Base-by-base conservation (phyloP, 176 grass and related monocot species). In the Miscanthus lutarioriparius region DNA sequence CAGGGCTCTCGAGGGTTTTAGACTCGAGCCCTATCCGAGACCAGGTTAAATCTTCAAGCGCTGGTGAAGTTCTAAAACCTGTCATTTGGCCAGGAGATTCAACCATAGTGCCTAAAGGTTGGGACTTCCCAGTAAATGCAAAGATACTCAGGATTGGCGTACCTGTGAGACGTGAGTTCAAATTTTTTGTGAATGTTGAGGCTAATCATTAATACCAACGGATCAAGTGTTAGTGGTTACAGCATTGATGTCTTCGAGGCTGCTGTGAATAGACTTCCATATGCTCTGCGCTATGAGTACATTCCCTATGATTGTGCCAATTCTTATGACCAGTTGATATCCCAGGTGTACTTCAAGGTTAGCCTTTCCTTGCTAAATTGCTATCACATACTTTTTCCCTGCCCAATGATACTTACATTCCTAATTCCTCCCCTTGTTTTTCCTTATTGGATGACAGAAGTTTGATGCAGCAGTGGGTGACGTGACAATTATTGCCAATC, bases 201-300 rank as follows among this genome's bases (percentile, higher is more conserved):
- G 51, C 26, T 15, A 44, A 72, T 27, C 61, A 75, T 23, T 23
- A 54, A 68, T 6, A 90, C 89, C 17, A 83, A 83, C 20, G 3
- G 2, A n/a, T 70, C 63, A 14, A 71, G 4, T 14, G 44, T 90
- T 26, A 86, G 56, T 8, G 91, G 94, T 33, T 97, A 86, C 70
- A 84, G 89, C 71, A 93, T 97, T 30, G 87, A 97, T 79, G 66
- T 97, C 15, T 97, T 97, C 5, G 59, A 91, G 23, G 48, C 82
- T 30, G 87, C 84, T 54, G 37, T 80, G 33, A 64, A 79, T 23
- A 85, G n/a, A n/a, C 72, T 97, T 15, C 82, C 76, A n/a, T 82
- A 92, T 74, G 22, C 74, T 28, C 65, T 86, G 32, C 36, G 23
- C 10, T 90, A 94, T n/a, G 45, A 90, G 10, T 97, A 85, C 70